Evolutionary conservation across 768 basidiomycete genomes (phyloP), one percentile per base, ranked within the genome.

Genomic region (Pleurotus pulmonarius): DNA sequence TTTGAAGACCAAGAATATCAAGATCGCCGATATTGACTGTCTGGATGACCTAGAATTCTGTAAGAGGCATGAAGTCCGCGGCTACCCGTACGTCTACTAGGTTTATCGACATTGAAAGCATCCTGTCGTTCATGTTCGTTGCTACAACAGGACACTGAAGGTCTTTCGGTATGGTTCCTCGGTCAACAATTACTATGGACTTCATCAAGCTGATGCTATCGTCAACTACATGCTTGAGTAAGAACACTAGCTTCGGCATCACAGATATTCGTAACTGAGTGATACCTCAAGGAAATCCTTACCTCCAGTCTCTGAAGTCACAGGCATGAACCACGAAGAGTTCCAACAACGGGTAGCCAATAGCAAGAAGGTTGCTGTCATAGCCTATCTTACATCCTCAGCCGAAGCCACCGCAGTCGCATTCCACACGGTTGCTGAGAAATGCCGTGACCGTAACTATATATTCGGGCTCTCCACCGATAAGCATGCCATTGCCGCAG

Each of bases 381-480:
- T 99, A 63, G 92, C 91, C 40, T 97, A 94, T 76, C 75, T 92
- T 48, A 65, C 88, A 48, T 83, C 87, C 16, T 64, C 86, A 11
- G 82, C 87, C n/a, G 84, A 85, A 26, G 81, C 78, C n/a, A 87
- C 86, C 47, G 84, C 82, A 3, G 63, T 86, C 22, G 86, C 86
- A 63, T 98, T 94, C 78, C 83, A 79, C 63, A 83, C 81, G 4
- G 78, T 84, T 58, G 96, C 97, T 57, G 85, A 94, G 65, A 81
- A 83, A 59, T 88, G 92, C 71, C 92, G 97, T 58, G 29, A 29
- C 8, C 95, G 98, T 8, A 29, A 8, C 59, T 98, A 87, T 73
- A 87, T 98, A 52, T 99, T 99, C 64, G 97, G 97, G 71, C 69
- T 90, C 47, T 77, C 86, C 57, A 86, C 87, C 55, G 94, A 97